Evolutionary conservation across 1,284 basidiomycete genomes (phyloP).

Genomic region (Ceratobasidium sp.): DNA sequence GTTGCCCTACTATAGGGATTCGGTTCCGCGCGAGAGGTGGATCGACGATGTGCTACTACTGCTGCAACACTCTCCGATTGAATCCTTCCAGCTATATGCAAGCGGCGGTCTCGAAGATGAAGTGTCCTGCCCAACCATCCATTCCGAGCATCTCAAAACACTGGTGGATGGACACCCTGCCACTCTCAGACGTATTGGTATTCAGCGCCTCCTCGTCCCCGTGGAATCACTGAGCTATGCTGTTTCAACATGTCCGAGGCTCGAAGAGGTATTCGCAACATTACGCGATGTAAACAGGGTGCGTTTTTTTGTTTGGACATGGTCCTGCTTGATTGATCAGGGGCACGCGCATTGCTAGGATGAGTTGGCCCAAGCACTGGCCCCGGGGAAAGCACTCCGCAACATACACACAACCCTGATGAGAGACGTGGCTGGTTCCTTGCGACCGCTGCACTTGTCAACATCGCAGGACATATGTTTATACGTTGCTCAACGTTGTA

Average conservation of each 20-base stretch:
- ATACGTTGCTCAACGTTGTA: slow-evolving; percentile 26
- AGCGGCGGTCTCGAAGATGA: slow-evolving; percentile 17
- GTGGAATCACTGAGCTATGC: slow-evolving; percentile 32
- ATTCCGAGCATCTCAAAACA: neutral
- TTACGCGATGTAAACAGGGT: slow-evolving; percentile 16
- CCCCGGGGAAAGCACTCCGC: slow-evolving; percentile 19
- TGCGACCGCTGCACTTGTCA: slow-evolving; percentile 13
- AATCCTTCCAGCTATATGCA: slow-evolving; percentile 41
- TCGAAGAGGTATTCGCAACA: slow-evolving; percentile 29
- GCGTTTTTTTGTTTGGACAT: neutral
- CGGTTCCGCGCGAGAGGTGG: slow-evolving; percentile 15
- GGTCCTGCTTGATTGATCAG: too few relatives aligned
- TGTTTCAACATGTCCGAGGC: neutral
- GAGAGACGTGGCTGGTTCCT: slow-evolving; percentile 15
- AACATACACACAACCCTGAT: slow-evolving; percentile 30
- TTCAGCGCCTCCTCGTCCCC: slow-evolving; percentile 29
- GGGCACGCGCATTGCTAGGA: neutral
- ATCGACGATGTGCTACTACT: neutral
- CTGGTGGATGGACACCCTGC: slow-evolving; percentile 3
- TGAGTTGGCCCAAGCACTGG: slow-evolving; percentile 21
- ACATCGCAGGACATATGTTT: slow-evolving; percentile 23
- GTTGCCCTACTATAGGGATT: neutral
- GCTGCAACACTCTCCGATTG: slow-evolving; percentile 19
- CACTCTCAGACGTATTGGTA: slow-evolving; percentile 33
- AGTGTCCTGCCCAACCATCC: neutral